Percentiles rank a stretch among this genome's conserved stretches.
These are phyloP conservation scores for Aspergillus aculeatus DNA, from an alignment of 2,329 filamentous ascomycete species.

Conservation along the genomic window DNA sequence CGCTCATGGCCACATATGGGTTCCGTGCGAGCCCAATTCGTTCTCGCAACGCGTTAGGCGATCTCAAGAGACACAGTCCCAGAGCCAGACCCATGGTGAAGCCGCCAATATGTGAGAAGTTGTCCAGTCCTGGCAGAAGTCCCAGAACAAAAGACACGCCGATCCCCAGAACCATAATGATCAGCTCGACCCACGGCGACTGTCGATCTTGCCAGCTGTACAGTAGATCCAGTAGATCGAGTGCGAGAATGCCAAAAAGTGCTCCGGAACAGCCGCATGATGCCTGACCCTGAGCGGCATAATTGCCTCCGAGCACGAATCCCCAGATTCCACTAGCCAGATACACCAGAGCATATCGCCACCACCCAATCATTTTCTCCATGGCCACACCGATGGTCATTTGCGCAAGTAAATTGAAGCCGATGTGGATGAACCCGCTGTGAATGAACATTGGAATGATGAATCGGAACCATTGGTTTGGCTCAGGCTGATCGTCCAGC, in stretches of 20 bases:
- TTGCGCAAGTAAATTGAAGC: constrained; percentile 91
- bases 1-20: constrained; percentile 68
- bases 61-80: constrained; percentile 83
- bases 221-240: constrained; percentile 82
- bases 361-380: constrained; percentile 81
- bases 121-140: constrained; percentile 87
- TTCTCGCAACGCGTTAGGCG: constrained; percentile 74
- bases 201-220: constrained; percentile 85
- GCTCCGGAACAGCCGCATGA: constrained; percentile 88
- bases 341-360: constrained; percentile 88
- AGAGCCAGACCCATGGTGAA: constrained; percentile 89
- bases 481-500: constrained; percentile 60
- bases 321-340: constrained; percentile 91
- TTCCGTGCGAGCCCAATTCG: constrained; percentile 68
- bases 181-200: constrained; percentile 76
- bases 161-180: constrained; percentile 82
- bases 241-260: constrained; percentile 86
- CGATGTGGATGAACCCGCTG: constrained; percentile 89
- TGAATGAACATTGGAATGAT: constrained; percentile 95
- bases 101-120: constrained; percentile 95
- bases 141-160: constrained; percentile 89
- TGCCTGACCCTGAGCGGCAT: constrained; percentile 74
- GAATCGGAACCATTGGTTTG: constrained; percentile 96
- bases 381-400: constrained; percentile 88
- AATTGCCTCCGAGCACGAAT: constrained; percentile 92